Conservation (phyloP, 345 rosid genomes). For the Rhizophora mangle region DNA sequence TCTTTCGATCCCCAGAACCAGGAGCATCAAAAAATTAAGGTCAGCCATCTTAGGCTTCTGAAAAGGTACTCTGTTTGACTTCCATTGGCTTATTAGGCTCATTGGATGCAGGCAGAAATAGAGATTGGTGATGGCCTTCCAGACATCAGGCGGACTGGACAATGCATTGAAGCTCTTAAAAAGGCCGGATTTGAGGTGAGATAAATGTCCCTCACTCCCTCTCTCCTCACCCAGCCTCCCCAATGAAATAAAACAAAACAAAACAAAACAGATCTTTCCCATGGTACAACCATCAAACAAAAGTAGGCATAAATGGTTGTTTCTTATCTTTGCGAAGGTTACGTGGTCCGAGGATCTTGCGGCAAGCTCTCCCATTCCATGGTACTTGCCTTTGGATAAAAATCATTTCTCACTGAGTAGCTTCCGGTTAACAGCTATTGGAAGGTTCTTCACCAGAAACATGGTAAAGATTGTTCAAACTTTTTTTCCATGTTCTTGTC, state of each 20-base stretch:
- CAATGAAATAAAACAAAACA: not conserved
- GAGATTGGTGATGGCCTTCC: slow-evolving; percentile 98
- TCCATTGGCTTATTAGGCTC: not conserved
- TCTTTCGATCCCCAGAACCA: slow-evolving; percentile 66
- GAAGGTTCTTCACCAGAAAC: slow-evolving; percentile 77
- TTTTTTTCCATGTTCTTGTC: not conserved
- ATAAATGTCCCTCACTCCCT: not conserved
- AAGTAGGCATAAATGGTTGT: not conserved
- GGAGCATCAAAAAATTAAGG: slow-evolving; percentile 86
- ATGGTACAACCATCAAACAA: slow-evolving; percentile 37
- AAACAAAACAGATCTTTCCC: slow-evolving; percentile 36
- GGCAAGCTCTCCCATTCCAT: slow-evolving; percentile 38
- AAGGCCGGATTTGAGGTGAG: slow-evolving; percentile 92
- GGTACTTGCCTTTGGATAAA: slow-evolving; percentile 69
- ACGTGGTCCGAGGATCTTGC: slow-evolving; percentile 87
- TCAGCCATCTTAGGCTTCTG: slow-evolving; percentile 11
- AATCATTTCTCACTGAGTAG: slow-evolving; percentile 72
- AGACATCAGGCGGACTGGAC: slow-evolving; percentile 70
- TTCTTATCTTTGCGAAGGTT: slow-evolving; percentile 37
- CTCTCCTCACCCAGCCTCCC: not conserved
- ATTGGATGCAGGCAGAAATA: slow-evolving; percentile 55
- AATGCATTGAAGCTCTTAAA: slow-evolving; percentile 83
- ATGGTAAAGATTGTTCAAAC: slow-evolving; percentile 47
- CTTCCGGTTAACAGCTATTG: slow-evolving; percentile 84
- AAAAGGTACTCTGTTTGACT: not conserved